These are phyloP conservation scores for Cryphonectria parasitica DNA, from an alignment of 2,329 filamentous ascomycete species.

Conservation along the genomic window DNA sequence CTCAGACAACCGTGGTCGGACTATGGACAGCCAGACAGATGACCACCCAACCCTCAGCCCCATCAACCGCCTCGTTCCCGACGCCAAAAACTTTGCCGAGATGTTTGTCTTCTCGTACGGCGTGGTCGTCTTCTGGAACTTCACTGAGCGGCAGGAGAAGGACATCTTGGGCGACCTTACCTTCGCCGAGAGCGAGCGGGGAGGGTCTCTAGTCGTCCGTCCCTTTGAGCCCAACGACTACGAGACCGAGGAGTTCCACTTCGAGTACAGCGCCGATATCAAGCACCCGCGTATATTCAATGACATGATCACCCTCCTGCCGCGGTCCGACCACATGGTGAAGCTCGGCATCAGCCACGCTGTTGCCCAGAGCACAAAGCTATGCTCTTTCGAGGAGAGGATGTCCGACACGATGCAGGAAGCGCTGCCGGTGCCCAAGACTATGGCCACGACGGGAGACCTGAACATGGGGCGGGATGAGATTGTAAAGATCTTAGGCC, in stretches of 20 bases:
- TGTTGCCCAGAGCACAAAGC: conserved; percentile 94
- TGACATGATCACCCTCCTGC: conserved; percentile 97
- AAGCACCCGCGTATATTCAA: conserved; percentile 93
- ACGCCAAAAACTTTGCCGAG: conserved; percentile 82
- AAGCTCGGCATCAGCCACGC: conserved; percentile 97
- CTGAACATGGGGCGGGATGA: conserved; percentile 90
- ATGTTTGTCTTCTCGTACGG: conserved; percentile 98
- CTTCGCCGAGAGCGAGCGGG: conserved; percentile 74
- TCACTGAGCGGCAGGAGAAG: conserved; percentile 93
- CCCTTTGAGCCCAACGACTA: conserved; percentile 88
- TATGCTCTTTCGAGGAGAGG: conserved; percentile 93
- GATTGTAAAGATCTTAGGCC: conserved; percentile 88
- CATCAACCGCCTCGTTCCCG: conserved; percentile 65
- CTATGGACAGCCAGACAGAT: conserved; percentile 36
- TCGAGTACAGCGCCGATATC: conserved; percentile 89
- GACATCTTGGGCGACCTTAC: conserved; percentile 93
- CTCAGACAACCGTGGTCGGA: conserved; percentile 27
- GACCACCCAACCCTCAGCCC: conserved; percentile 48
- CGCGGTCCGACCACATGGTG: conserved; percentile 94
- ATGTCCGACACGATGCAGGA: conserved; percentile 95
- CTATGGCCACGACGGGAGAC: conserved; percentile 84
- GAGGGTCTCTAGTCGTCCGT: conserved; percentile 71
- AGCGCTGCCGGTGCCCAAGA: conserved; percentile 89
- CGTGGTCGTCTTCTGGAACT: conserved; percentile 99
- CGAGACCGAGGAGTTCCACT: conserved; percentile 98